Evolutionary conservation across 2,329 filamentous ascomycete species (phyloP).

Genomic region (Nakataea oryzae): DNA sequence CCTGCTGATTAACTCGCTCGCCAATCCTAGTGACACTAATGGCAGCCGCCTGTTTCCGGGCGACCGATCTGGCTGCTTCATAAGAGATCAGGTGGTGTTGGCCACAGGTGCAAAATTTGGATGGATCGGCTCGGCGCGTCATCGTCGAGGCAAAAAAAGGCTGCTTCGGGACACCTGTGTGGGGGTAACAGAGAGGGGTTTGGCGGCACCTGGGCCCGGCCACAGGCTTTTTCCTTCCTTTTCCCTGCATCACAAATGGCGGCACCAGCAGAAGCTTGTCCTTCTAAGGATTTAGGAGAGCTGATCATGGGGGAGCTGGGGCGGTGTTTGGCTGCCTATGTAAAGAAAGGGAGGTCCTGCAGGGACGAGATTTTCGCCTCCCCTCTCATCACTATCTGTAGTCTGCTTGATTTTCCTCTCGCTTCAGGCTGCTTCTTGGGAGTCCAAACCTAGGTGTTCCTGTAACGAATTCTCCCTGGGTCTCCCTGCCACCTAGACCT

Average conservation of each 20-base stretch:
- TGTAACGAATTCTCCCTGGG: not conserved
- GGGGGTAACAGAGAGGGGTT: constrained; percentile 1
- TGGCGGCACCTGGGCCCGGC: not conserved
- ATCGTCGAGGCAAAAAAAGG: not conserved
- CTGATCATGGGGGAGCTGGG: not conserved
- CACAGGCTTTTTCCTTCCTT: not conserved
- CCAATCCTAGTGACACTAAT: not conserved
- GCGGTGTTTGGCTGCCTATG: not conserved
- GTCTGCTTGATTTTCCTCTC: not conserved
- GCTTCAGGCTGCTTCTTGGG: not conserved
- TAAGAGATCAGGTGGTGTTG: not conserved
- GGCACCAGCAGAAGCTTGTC: not conserved
- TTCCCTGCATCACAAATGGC: not conserved
- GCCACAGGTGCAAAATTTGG: not conserved
- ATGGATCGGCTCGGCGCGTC: not conserved
- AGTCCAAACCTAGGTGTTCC: not conserved
- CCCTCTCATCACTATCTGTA: not conserved
- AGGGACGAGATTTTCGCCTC: not conserved
- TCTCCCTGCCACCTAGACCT: too few species aligned
- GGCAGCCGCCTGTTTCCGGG: not conserved
- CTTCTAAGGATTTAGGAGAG: not conserved
- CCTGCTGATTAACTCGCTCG: not conserved
- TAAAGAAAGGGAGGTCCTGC: not conserved
- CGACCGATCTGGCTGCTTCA: not conserved
- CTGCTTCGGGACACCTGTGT: not conserved